A percentile compares a stretch with the other conserved stretches of the same genome.
Evolutionary conservation across 2,329 filamentous ascomycete species (phyloP).

Genomic region (Exophiala xenobiotica): DNA sequence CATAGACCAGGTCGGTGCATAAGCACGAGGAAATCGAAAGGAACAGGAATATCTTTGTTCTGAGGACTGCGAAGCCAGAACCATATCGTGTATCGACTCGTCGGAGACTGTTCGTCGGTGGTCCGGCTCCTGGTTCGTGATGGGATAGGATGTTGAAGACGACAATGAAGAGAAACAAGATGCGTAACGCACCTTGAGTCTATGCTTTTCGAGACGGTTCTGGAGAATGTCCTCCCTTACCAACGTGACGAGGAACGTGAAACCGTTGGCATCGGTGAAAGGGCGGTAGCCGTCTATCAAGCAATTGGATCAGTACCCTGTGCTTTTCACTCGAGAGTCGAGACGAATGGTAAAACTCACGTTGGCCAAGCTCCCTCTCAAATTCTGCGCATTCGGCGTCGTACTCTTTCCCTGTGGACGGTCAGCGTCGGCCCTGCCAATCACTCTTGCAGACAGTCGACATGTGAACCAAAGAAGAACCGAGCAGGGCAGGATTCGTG

Average conservation of each 20-base stretch:
- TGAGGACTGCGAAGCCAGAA: background rate
- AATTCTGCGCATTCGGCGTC: slow-evolving; percentile 26
- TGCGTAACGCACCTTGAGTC: slow-evolving; percentile 54
- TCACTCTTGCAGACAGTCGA: background rate
- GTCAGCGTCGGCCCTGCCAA: no score
- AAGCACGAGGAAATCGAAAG: background rate
- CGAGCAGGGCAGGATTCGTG: no score
- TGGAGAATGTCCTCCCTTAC: slow-evolving; percentile 51
- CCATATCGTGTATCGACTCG: background rate
- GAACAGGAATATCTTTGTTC: background rate
- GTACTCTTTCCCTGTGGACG: slow-evolving; percentile 24
- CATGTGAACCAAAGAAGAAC: no score
- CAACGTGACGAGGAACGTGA: slow-evolving; percentile 64
- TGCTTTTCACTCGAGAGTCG: background rate
- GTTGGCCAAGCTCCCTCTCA: slow-evolving; percentile 27
- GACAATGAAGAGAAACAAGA: slow-evolving; percentile 10
- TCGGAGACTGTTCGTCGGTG: background rate
- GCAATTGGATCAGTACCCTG: no score
- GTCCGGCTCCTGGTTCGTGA: slow-evolving; percentile 6
- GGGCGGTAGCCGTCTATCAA: slow-evolving; percentile 60
- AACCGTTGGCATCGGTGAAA: slow-evolving; percentile 62
- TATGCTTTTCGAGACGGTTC: slow-evolving; percentile 58
- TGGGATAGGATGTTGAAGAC: slow-evolving; percentile 5
- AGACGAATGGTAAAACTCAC: slow-evolving; percentile 19
- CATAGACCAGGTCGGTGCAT: background rate